These are phyloP conservation scores for Inosperma sp. DNA, from an alignment of 768 basidiomycete species.

Conservation along the genomic window DNA sequence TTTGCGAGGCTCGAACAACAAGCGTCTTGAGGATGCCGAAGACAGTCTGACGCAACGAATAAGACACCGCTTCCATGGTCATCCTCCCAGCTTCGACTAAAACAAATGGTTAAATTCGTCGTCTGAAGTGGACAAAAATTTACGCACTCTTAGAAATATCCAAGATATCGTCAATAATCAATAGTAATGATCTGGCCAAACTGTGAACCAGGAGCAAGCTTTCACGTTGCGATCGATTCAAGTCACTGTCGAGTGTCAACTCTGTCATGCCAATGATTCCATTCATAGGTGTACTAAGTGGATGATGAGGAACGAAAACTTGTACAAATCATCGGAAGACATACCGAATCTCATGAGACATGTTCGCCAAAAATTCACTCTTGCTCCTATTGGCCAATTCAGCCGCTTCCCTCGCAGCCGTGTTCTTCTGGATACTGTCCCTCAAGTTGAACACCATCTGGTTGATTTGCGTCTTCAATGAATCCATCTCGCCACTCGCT, in stretches of 20 bases:
- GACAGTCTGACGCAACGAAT: constrained; percentile 93
- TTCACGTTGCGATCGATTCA: constrained; percentile 92
- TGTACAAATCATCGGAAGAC: constrained; percentile 25
- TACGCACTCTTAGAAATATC: constrained; percentile 98
- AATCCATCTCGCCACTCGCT: constrained; percentile 98
- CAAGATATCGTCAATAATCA: constrained; percentile 99
- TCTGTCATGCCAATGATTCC: constrained; percentile 99
- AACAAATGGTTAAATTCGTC: constrained; percentile 12
- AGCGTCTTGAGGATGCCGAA: constrained; percentile 98
- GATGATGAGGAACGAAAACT: neutral
- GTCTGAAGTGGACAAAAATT: neutral
- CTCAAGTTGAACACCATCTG: constrained; percentile 98
- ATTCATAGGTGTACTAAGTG: constrained; percentile 91
- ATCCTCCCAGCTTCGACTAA: constrained; percentile 97
- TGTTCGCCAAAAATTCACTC: constrained; percentile 98
- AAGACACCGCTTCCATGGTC: constrained; percentile 99
- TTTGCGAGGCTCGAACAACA: constrained; percentile 95
- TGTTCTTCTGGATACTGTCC: constrained; percentile 98
- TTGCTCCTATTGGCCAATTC: constrained; percentile 97
- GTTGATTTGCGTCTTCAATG: constrained; percentile 97
- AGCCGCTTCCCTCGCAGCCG: constrained; percentile 92
- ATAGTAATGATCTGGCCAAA: constrained; percentile 83
- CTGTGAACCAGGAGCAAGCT: constrained; percentile 94
- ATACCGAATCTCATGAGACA: constrained; percentile 94
- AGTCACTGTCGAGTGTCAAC: constrained; percentile 91